These are phyloP conservation scores for Xylariaceae sp. DNA, from an alignment of 2,329 filamentous ascomycete genomes.

Conservation along the genomic window DNA sequence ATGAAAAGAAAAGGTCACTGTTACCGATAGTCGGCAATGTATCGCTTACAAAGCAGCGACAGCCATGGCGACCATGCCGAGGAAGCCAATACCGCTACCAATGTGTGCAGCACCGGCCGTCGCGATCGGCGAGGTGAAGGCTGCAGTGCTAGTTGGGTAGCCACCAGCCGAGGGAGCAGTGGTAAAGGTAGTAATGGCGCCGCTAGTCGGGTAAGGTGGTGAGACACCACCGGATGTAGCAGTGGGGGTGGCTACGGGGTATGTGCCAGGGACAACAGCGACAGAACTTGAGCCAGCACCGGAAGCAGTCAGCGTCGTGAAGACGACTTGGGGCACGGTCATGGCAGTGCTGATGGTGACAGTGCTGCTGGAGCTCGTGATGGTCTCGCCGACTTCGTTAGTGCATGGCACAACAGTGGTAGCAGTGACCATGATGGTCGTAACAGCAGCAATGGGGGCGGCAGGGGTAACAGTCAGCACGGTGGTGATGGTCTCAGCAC, in stretches of 20 bases:
- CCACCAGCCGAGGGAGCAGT: constrained; percentile 46
- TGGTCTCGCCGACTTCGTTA: constrained; percentile 51
- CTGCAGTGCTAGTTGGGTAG: constrained; percentile 30
- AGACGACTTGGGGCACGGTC: constrained; percentile 49
- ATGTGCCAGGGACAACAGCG: constrained; percentile 49
- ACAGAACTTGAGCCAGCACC: constrained; percentile 47
- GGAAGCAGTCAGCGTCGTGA: constrained; percentile 41
- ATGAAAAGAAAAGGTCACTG: background rate
- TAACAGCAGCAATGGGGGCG: constrained; percentile 49
- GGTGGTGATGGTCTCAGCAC: constrained; percentile 67
- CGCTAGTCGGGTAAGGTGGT: constrained; percentile 44
- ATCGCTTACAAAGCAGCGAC: constrained; percentile 53
- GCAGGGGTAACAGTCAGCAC: constrained; percentile 61
- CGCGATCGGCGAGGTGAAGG: constrained; percentile 33
- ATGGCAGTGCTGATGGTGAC: constrained; percentile 54
- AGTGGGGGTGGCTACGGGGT: constrained; percentile 41
- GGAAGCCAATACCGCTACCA: constrained; percentile 52
- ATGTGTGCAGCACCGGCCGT: constrained; percentile 44
- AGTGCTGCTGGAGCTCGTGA: constrained; percentile 58
- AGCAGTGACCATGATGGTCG: constrained; percentile 55
- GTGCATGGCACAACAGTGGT: constrained; percentile 60
- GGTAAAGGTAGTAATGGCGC: constrained; percentile 44
- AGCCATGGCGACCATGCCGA: constrained; percentile 52
- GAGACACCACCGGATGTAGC: constrained; percentile 33
- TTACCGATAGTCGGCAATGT: constrained; percentile 1